Conservation (phyloP, 208 protist species). For the Lotmaria passim region DNA sequence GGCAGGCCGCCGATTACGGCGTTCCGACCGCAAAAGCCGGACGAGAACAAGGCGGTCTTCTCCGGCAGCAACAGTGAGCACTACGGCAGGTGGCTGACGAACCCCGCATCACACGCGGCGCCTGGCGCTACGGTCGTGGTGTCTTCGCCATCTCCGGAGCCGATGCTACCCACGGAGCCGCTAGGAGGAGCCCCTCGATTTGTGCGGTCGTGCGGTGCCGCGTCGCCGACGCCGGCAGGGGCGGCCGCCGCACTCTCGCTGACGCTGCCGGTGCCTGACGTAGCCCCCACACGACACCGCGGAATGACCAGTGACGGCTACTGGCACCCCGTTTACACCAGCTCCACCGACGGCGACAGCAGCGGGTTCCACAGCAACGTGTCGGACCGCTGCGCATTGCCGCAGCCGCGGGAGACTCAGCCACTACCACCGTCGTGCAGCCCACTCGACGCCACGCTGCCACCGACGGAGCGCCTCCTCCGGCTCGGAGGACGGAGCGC, state of each 20-base stretch:
- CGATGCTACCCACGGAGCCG: not conserved
- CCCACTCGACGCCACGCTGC: slow-evolving; percentile 12
- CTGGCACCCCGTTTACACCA: slow-evolving; percentile 8
- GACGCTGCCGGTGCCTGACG: not conserved
- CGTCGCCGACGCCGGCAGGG: not conserved
- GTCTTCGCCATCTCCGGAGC: not conserved
- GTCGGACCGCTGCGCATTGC: slow-evolving; percentile 7
- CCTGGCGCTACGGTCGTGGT: not conserved
- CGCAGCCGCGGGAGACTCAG: not conserved
- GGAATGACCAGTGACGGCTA: slow-evolving; percentile 1
- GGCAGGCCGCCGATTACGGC: not conserved
- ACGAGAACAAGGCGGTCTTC: not conserved
- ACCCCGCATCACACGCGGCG: not conserved
- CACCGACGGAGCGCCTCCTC: slow-evolving; percentile 2
- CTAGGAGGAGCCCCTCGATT: not conserved
- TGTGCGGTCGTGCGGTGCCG: not conserved
- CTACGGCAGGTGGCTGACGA: slow-evolving; percentile 2
- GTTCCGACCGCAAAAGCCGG: too few species aligned
- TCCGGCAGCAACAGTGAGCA: not conserved
- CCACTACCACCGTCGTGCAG: not conserved
- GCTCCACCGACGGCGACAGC: slow-evolving; percentile 1
- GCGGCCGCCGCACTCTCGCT: not conserved
- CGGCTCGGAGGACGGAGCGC: not conserved
- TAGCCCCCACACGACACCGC: not conserved
- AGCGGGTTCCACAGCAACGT: slow-evolving; percentile 1